Percentiles rank a stretch among this genome's conserved stretches.
Conservation (phyloP, 306 rosid species). For the Prunus kanzakura region DNA sequence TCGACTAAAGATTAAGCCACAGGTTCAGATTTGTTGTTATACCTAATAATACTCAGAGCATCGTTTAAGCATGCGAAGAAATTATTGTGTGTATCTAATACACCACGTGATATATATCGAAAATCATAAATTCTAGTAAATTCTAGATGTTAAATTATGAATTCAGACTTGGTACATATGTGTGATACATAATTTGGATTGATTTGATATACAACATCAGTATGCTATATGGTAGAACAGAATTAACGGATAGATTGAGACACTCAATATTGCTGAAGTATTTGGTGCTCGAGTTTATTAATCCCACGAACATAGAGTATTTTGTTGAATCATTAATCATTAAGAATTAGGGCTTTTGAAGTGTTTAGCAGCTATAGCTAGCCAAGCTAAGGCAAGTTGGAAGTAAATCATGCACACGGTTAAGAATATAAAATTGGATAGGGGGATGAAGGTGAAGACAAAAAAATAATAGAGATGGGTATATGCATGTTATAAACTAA, state of each 20-base stretch:
- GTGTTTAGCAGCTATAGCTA: not conserved
- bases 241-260: too few relatives aligned
- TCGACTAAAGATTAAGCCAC: not conserved
- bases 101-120: not conserved
- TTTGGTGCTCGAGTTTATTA: too few relatives aligned
- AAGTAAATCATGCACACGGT: slow-evolving; percentile 26
- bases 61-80: not conserved
- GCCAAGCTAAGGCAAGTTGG: not conserved
- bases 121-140: too few relatives aligned
- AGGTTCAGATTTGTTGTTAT: not conserved
- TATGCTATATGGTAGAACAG: too few relatives aligned
- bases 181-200: too few relatives aligned
- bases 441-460: slow-evolving; percentile 26
- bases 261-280: too few relatives aligned
- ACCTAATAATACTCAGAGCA: not conserved
- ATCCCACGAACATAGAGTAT: too few relatives aligned
- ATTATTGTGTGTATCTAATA: not conserved
- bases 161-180: too few relatives aligned
- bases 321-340: not conserved
- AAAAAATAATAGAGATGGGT: slow-evolving; percentile 32
- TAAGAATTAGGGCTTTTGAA: not conserved
- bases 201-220: too few relatives aligned
- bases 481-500: slow-evolving; percentile 24
- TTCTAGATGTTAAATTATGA: too few relatives aligned
- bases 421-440: slow-evolving; percentile 19